phyloP scores from a whole-genome alignment of 2,329 filamentous ascomycete species.

The Neonectria neomacrospora region DNA sequence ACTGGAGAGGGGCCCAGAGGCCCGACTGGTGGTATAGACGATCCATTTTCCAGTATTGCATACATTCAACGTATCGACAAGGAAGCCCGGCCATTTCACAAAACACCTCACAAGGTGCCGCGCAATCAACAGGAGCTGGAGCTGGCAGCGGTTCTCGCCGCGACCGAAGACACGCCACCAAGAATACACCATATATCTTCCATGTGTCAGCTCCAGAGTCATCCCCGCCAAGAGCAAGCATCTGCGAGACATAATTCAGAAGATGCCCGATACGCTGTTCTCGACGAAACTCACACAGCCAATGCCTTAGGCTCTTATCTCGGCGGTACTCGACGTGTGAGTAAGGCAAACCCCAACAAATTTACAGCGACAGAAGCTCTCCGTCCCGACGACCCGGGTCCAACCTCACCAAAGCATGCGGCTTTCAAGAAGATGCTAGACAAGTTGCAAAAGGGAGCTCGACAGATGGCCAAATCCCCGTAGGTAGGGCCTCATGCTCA shows the following conservation, averaged over 20 bases:
- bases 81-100: neutral
- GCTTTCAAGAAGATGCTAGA: constrained; percentile 46
- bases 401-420: constrained; percentile 28
- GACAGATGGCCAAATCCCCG: neutral
- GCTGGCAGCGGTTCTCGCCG: constrained; percentile 22
- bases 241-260: neutral
- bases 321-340: neutral
- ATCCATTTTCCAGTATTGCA: constrained; percentile 16
- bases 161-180: constrained; percentile 19
- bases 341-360: neutral
- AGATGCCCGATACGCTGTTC: too few species aligned
- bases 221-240: neutral
- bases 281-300: neutral
- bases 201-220: neutral
- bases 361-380: neutral
- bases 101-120: neutral
- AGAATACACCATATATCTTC: neutral
- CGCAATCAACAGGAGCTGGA: constrained; percentile 23
- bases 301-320: neutral
- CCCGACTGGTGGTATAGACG: neutral
- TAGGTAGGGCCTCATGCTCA: constrained; percentile 7
- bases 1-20: neutral
- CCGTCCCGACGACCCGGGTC: constrained; percentile 3
- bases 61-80: constrained; percentile 28
- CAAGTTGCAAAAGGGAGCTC: constrained; percentile 38